Evolutionary conservation across 208 protist species (phyloP).

Genomic region (Crithidia mellificae): DNA sequence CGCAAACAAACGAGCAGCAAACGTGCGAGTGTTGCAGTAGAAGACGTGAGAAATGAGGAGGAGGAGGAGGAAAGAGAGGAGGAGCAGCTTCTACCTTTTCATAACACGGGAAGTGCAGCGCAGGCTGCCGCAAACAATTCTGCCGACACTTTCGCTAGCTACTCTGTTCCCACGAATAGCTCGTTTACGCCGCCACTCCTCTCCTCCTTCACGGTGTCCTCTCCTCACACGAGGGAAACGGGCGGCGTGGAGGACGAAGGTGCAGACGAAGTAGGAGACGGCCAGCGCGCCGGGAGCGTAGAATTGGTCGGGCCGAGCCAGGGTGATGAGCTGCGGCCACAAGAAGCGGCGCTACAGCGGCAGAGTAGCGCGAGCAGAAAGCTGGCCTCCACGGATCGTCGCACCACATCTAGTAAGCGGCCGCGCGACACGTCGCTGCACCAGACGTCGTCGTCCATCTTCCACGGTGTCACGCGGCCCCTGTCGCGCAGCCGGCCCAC

Average conservation of each 20-base stretch:
- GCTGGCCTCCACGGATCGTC: not conserved
- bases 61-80: no score
- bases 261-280: not conserved
- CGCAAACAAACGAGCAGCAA: not conserved
- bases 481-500: not conserved
- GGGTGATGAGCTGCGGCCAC: not conserved
- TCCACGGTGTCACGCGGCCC: slow-evolving; percentile 15
- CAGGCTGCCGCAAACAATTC: no score
- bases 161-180: no score
- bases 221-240: no score
- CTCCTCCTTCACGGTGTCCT: slow-evolving; percentile 4
- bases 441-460: slow-evolving; percentile 35
- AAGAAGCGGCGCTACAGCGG: not conserved
- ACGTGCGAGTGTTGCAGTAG: not conserved
- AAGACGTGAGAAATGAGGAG: not conserved
- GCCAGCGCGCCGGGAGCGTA: slow-evolving; percentile 14
- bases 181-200: not conserved
- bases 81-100: no score
- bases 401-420: slow-evolving; percentile 2
- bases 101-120: no score
- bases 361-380: not conserved
- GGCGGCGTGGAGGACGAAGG: no score
- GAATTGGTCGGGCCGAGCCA: slow-evolving; percentile 15
- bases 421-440: slow-evolving; percentile 34
- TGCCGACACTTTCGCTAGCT: no score